Conservation (phyloP, 2,329 filamentous ascomycete genomes). For the Fusarium longipes region DNA sequence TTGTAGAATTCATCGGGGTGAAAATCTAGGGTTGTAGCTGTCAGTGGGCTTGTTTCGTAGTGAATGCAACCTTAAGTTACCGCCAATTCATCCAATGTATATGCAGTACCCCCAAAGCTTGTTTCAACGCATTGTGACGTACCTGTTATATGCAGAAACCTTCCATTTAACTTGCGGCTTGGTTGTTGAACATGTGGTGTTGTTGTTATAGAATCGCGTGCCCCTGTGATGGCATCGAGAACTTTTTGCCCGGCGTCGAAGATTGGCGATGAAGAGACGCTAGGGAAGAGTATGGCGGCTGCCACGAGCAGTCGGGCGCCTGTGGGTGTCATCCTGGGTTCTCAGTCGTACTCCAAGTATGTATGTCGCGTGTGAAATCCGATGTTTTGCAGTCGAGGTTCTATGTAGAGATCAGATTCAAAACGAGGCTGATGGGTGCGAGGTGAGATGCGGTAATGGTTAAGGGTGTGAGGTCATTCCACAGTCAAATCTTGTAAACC, state of each 20-base stretch:
- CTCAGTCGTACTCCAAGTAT: background rate
- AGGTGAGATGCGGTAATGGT: conserved; percentile 1
- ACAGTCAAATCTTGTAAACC: conserved; percentile 1
- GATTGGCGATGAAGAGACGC: conserved; percentile 42
- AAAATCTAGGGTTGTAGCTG: conserved; percentile 71
- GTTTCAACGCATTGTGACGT: conserved; percentile 45
- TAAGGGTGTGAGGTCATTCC: conserved; percentile 40
- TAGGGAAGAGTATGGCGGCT: conserved; percentile 42
- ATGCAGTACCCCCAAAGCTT: conserved; percentile 18
- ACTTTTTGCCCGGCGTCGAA: conserved; percentile 35
- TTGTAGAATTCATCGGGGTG: conserved; percentile 93
- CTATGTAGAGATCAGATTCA: conserved; percentile 4
- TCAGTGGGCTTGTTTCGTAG: conserved; percentile 23
- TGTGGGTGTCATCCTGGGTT: conserved; percentile 40
- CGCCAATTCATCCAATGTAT: conserved; percentile 16
- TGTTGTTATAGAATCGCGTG: conserved; percentile 23
- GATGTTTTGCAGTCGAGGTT: background rate
- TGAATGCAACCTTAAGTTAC: conserved; percentile 2
- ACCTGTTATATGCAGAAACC: conserved; percentile 92
- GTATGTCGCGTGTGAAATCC: background rate
- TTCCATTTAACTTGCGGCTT: conserved; percentile 70
- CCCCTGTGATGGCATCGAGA: conserved; percentile 26
- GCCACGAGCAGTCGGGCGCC: conserved; percentile 48
- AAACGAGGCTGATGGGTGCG: conserved; percentile 5
- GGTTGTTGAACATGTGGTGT: conserved; percentile 37